phyloP scores from a whole-genome alignment of 2,329 filamentous ascomycete genomes.

The Stemphylium vesicarium region DNA sequence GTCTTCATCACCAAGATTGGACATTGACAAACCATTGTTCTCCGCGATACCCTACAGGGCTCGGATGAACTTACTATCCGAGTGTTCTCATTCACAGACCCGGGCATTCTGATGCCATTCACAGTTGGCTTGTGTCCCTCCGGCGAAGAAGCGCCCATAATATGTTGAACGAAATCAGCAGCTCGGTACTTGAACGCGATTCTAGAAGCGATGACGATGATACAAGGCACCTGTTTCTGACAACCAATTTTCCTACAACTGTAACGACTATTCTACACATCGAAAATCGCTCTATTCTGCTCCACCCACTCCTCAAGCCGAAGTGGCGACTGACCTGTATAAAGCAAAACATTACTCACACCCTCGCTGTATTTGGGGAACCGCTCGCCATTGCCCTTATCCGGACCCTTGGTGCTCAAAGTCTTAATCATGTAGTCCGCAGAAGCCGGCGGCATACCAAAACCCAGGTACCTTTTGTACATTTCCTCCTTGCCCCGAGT shows the following conservation, averaged over 20 bases:
- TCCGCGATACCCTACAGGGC: too few species aligned
- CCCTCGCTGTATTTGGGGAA: conserved; percentile 11
- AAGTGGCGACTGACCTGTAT: conserved; percentile 5
- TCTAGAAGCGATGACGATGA: conserved; percentile 21
- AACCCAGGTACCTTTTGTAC: conserved; percentile 7
- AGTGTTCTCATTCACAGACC: too few species aligned
- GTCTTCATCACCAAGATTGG: too few species aligned
- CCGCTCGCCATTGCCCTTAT: conserved; percentile 10
- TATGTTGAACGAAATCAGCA: too few species aligned
- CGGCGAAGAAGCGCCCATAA: too few species aligned
- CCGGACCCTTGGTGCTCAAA: background rate
- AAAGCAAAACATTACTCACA: conserved; percentile 8
- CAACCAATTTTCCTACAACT: too few species aligned
- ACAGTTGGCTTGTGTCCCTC: too few species aligned
- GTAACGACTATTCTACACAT: background rate
- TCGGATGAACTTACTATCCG: too few species aligned
- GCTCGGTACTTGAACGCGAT: too few species aligned
- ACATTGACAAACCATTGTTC: too few species aligned
- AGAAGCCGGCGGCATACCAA: conserved; percentile 4
- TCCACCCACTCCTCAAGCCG: conserved; percentile 8
- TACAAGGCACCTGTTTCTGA: too few species aligned
- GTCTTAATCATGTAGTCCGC: background rate
- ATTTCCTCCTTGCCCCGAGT: conserved; percentile 28
- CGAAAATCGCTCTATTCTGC: conserved; percentile 14
- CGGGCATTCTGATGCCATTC: too few species aligned